A percentile compares a stretch with the other conserved stretches of the same genome.
Conservation (phyloP, 2,329 filamentous ascomycete species). For the Claviceps citrina region DNA sequence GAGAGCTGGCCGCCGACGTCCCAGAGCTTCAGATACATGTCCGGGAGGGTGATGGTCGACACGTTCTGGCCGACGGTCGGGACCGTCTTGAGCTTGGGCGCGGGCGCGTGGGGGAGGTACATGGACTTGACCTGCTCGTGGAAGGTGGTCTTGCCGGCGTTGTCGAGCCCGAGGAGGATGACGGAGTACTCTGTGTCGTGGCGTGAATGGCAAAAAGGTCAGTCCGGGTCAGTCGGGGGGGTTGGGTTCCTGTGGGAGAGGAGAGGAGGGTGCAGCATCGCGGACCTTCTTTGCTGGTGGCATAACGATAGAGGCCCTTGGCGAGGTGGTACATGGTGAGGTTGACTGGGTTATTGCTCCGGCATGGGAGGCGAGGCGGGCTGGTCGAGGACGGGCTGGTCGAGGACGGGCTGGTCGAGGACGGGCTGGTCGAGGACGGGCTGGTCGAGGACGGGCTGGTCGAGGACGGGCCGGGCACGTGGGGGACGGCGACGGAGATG, state of each 20-base stretch:
- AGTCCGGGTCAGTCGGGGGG: background rate
- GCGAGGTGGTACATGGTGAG: constrained; percentile 78
- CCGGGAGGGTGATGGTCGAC: constrained; percentile 72
- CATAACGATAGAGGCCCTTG: constrained; percentile 87
- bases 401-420: no score
- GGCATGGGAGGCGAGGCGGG: constrained; percentile 2
- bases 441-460: no score
- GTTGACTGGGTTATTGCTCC: background rate
- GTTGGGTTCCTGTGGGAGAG: background rate
- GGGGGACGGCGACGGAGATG: no score
- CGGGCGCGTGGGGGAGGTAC: constrained; percentile 49
- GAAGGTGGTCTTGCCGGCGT: constrained; percentile 95
- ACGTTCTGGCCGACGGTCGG: constrained; percentile 97
- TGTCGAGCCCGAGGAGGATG: constrained; percentile 91
- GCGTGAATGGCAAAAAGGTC: background rate
- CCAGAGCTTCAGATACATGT: constrained; percentile 98
- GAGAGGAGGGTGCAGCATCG: background rate
- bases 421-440: no score
- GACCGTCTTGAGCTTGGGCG: constrained; percentile 67
- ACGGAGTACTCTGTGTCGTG: constrained; percentile 70
- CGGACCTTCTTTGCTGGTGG: constrained; percentile 88
- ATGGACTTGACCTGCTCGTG: constrained; percentile 90
- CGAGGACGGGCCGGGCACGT: no score
- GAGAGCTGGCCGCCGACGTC: constrained; percentile 89
- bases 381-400: background rate